Evolutionary conservation across 2,329 filamentous ascomycete genomes (phyloP).

Genomic region (Cadophora luteo-olivacea): DNA sequence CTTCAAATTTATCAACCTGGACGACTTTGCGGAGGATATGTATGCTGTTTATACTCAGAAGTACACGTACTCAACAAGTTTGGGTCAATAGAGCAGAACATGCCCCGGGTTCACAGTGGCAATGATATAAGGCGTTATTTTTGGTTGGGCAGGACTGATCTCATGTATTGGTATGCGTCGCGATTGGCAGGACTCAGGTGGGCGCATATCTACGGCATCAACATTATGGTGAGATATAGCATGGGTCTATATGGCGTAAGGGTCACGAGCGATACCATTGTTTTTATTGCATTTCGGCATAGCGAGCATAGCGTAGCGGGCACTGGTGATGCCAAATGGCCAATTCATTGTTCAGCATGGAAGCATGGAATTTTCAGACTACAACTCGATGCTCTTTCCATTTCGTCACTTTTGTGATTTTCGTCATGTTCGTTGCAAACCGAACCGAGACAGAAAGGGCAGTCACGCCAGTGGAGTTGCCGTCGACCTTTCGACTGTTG

Average conservation of each 20-base stretch:
- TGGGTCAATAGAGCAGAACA: neutral
- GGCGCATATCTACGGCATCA: neutral
- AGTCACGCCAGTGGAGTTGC: neutral
- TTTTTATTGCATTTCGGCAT: slow-evolving; percentile 5
- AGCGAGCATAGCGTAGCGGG: slow-evolving; percentile 4
- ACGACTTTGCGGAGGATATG: slow-evolving; percentile 70
- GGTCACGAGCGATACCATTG: neutral
- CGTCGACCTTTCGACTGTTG: neutral
- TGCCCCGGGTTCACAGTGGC: neutral
- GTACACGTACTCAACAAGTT: neutral
- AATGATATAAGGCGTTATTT: slow-evolving; percentile 1
- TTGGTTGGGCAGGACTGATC: neutral
- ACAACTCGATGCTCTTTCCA: neutral
- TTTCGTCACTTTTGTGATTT: neutral
- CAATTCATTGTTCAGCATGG: neutral
- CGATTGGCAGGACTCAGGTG: neutral
- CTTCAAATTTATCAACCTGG: slow-evolving; percentile 67
- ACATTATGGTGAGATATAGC: neutral
- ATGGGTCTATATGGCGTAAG: neutral
- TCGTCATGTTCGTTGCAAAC: neutral
- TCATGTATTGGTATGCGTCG: slow-evolving; percentile 1
- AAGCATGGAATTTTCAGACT: neutral
- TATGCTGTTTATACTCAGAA: slow-evolving; percentile 49
- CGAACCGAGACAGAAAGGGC: neutral
- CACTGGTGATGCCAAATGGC: neutral